Evolutionary conservation across 306 rosid species (phyloP).

Genomic region (Vigna nakashimae): DNA sequence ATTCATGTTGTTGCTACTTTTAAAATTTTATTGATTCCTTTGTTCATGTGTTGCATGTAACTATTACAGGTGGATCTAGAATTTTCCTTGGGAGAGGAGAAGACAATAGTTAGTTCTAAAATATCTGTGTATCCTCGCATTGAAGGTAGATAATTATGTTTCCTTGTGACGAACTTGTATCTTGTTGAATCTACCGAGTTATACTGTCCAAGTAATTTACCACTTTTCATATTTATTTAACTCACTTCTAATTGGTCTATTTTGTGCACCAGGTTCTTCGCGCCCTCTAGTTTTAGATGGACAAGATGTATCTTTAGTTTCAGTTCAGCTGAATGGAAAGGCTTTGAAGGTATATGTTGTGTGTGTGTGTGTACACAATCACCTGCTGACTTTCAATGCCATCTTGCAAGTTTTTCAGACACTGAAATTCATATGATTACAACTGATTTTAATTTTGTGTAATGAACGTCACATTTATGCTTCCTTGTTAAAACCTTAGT

Average conservation of each 20-base stretch:
- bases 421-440: not conserved
- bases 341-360: slow-evolving; percentile 66
- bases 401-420: slow-evolving; percentile 22
- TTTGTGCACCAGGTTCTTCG: slow-evolving; percentile 65
- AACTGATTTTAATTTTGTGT: slow-evolving; percentile 1
- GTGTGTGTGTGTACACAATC: not conserved
- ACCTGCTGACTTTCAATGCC: slow-evolving; percentile 33
- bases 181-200: slow-evolving; percentile 33
- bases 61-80: slow-evolving; percentile 78
- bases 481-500: slow-evolving; percentile 14
- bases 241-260: slow-evolving; percentile 21
- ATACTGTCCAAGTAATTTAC: slow-evolving; percentile 32
- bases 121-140: slow-evolving; percentile 74
- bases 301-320: slow-evolving; percentile 68
- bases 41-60: slow-evolving; percentile 36
- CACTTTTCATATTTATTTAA: slow-evolving; percentile 8
- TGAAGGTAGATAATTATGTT: slow-evolving; percentile 62
- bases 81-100: slow-evolving; percentile 89
- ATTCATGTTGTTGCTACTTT: slow-evolving; percentile 35
- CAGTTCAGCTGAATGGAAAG: slow-evolving; percentile 68
- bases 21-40: not conserved
- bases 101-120: slow-evolving; percentile 77
- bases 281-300: slow-evolving; percentile 84
- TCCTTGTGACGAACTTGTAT: slow-evolving; percentile 35
- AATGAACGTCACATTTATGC: slow-evolving; percentile 23